Conservation (phyloP, 768 basidiomycete genomes). For the Mycena galericulata region DNA sequence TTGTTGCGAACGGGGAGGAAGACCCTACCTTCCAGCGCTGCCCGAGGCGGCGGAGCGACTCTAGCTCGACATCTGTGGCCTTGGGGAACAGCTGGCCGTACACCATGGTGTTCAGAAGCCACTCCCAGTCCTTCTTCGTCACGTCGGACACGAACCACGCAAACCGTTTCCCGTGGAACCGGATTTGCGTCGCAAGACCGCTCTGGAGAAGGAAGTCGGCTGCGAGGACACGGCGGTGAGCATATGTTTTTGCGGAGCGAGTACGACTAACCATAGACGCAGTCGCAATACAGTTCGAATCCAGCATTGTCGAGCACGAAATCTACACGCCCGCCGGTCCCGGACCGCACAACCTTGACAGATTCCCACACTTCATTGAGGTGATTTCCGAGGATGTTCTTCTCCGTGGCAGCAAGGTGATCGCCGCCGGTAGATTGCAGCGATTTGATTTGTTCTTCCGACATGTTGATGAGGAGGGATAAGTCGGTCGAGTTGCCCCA, state of each 20-base stretch:
- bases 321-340: conserved; percentile 79
- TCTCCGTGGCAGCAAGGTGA: conserved; percentile 93
- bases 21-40: conserved; percentile 86
- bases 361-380: conserved; percentile 77
- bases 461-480: conserved; percentile 96
- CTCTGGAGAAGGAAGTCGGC: conserved; percentile 96
- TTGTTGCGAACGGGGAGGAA: background rate
- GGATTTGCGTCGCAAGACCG: conserved; percentile 85
- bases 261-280: conserved; percentile 75
- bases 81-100: conserved; percentile 94
- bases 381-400: conserved; percentile 95
- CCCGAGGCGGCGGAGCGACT: conserved; percentile 84
- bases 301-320: conserved; percentile 93
- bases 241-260: background rate
- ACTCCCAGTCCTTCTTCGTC: conserved; percentile 94
- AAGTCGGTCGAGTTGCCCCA: conserved; percentile 99
- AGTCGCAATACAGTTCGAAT: conserved; percentile 90
- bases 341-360: conserved; percentile 75
- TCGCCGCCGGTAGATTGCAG: conserved; percentile 98
- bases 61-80: conserved; percentile 81
- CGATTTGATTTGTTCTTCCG: conserved; percentile 95
- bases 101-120: conserved; percentile 89
- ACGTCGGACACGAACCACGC: conserved; percentile 96
- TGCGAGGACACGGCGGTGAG: conserved; percentile 36
- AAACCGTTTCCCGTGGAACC: conserved; percentile 96